Percentiles rank a stretch among this genome's conserved stretches.
Evolutionary conservation across 2,329 filamentous ascomycete genomes (phyloP).

Genomic region (Penicillium griseofulvum): DNA sequence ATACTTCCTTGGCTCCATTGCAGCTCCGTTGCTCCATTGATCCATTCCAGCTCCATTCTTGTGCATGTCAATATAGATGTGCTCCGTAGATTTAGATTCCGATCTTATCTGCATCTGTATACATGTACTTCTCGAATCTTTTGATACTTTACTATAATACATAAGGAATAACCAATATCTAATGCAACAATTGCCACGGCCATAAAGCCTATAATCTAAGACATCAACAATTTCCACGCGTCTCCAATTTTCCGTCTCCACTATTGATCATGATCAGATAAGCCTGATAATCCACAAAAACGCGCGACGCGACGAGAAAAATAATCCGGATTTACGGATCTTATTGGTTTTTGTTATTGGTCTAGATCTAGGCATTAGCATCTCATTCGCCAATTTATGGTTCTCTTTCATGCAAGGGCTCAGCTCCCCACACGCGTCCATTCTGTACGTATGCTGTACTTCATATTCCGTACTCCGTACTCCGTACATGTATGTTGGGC

Average conservation of each 20-base stretch:
- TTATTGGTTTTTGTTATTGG: constrained; percentile 10
- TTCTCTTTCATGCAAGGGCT: neutral
- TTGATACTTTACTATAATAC: neutral
- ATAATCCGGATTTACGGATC: constrained; percentile 24
- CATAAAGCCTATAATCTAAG: neutral
- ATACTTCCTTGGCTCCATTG: constrained; percentile 4
- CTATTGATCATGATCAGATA: constrained; percentile 14
- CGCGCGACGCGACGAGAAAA: constrained; percentile 20
- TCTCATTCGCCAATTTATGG: constrained; percentile 5
- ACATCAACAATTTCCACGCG: constrained; percentile 8
- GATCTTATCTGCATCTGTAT: constrained; percentile 9
- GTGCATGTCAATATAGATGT: neutral
- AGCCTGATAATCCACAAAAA: constrained; percentile 8
- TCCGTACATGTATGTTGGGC: no score
- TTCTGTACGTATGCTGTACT: neutral
- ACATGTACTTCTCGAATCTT: neutral
- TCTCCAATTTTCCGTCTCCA: constrained; percentile 12
- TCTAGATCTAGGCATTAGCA: constrained; percentile 5
- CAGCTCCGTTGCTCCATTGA: constrained; percentile 1
- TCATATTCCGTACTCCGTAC: no score
- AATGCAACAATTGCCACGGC: neutral
- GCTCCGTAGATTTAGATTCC: constrained; percentile 1
- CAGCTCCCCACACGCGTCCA: constrained; percentile 6
- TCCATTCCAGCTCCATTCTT: constrained; percentile 14
- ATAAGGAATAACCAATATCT: neutral